Percentiles rank a stretch among this genome's conserved stretches.
Conservation (phyloP, 2,329 filamentous ascomycete species). For the Cercospora zeae-maydis region DNA sequence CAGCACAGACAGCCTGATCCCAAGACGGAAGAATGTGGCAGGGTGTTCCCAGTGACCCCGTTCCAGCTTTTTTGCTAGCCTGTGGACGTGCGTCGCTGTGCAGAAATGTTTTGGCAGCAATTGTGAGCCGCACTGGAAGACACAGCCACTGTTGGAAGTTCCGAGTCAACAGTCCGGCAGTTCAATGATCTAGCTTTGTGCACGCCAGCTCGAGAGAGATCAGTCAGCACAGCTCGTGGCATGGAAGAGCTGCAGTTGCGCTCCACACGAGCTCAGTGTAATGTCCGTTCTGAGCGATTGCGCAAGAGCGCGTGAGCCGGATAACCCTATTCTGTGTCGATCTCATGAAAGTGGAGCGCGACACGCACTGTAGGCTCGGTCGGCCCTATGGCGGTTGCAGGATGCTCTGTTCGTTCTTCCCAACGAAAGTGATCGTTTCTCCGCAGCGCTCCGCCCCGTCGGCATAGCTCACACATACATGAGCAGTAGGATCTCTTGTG, state of each 20-base stretch:
- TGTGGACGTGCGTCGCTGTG: neutral
- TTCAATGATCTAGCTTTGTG: neutral
- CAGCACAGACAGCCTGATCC: neutral
- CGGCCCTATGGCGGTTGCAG: neutral
- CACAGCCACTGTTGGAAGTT: neutral
- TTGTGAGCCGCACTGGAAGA: neutral
- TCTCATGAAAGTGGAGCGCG: neutral
- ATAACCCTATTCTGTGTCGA: neutral
- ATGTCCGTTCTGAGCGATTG: constrained; percentile 1
- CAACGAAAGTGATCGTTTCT: neutral
- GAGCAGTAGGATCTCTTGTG: neutral
- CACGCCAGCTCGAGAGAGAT: neutral
- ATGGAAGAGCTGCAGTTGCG: neutral
- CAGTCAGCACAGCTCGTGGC: neutral
- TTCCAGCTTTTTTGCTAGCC: neutral
- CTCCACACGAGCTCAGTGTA: neutral
- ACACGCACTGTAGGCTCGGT: neutral
- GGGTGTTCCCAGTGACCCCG: neutral
- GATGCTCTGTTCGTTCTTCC: neutral
- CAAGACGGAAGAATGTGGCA: neutral
- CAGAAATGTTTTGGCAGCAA: neutral
- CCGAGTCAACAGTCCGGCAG: neutral
- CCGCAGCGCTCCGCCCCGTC: neutral
- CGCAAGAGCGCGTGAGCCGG: neutral
- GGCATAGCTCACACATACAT: neutral